Conservation (phyloP, 2,329 filamentous ascomycete species). For the Elsinoe perseae region DNA sequence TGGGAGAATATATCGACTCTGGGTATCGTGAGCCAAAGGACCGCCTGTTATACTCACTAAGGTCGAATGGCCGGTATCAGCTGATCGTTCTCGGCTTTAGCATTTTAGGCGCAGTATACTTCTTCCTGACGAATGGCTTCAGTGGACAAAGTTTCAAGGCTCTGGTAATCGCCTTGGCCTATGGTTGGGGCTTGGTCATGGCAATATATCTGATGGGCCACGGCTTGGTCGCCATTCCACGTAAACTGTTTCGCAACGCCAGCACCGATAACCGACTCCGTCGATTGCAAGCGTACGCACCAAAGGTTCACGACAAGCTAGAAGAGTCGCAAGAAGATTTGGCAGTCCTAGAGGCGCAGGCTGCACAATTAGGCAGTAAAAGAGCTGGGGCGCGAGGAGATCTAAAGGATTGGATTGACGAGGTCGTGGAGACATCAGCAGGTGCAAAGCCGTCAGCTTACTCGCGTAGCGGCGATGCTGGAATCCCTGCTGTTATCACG, state of each 20-base stretch:
- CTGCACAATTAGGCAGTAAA: slow-evolving; percentile 67
- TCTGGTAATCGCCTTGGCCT: slow-evolving; percentile 85
- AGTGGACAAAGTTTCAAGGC: slow-evolving; percentile 58
- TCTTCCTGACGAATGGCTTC: slow-evolving; percentile 70
- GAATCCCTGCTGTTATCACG: slow-evolving; percentile 74
- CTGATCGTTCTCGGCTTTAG: slow-evolving; percentile 66
- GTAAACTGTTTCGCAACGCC: slow-evolving; percentile 70
- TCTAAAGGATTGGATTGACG: slow-evolving; percentile 93
- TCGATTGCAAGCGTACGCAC: slow-evolving; percentile 69
- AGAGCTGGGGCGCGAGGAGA: slow-evolving; percentile 69
- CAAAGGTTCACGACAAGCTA: slow-evolving; percentile 76
- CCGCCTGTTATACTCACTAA: slow-evolving; percentile 74
- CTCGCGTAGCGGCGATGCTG: slow-evolving; percentile 27
- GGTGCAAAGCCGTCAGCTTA: slow-evolving; percentile 48
- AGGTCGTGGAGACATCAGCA: slow-evolving; percentile 70
- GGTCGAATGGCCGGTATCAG: slow-evolving; percentile 83
- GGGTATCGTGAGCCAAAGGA: slow-evolving; percentile 82
- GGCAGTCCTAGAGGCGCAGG: slow-evolving; percentile 73
- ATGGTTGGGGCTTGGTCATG: slow-evolving; percentile 83
- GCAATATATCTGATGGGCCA: slow-evolving; percentile 98
- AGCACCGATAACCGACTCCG: slow-evolving; percentile 67
- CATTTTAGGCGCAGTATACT: slow-evolving; percentile 68
- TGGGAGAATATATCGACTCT: slow-evolving; percentile 90
- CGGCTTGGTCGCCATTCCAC: slow-evolving; percentile 82
- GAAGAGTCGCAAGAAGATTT: slow-evolving; percentile 73